Evolutionary conservation across 768 basidiomycete genomes (phyloP), one percentile per base, ranked within the genome.

Genomic region (Kwoniella sp.): DNA sequence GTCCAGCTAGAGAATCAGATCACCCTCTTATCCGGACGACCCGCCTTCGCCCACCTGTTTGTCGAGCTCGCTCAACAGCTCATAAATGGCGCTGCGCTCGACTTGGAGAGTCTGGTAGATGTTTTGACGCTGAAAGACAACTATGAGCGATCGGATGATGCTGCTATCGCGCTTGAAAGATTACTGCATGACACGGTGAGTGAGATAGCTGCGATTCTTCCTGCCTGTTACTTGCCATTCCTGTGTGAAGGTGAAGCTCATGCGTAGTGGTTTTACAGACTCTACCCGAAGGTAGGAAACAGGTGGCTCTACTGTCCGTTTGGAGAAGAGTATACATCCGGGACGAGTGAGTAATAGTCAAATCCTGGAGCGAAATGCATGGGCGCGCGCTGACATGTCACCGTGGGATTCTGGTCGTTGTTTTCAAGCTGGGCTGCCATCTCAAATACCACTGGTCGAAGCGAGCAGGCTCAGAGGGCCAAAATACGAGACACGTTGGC

Each of bases 261-360:
- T 37, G 5, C 4, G 9, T 7, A 20, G 41, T 17, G 41, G 4
- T 58, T 48, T 54, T 20, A 34, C 58, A 92, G 89, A 84, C 85
- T 58, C 74, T 91, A 2, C 92, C 93, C 0, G 86, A 88, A 63
- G 86, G 86, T 31, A 85, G 93, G 54, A 85, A 85, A 76, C 74
- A 85, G 47, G 86, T 89, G 26, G 88, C 91, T 3, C 86, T 90
- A 73, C 84, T 87, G 52, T 87, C 86, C 31, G 85, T 91, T 17
- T 97, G 94, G 94, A 86, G 94, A 37, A 84, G 94, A 30, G 86
- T 95, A 52, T 95, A 90, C 76, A 84, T 90, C 57, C 89, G 91
- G 56, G 93, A 97, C 77, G 87, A 96, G 93, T 95, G 79, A 66
- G 89, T 84, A 9, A 55, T 2, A n/a, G n/a, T n/a, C n/a, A n/a